These are phyloP conservation scores for Monosporascus sp. DNA, from an alignment of 2,329 filamentous ascomycete species.

Conservation along the genomic window DNA sequence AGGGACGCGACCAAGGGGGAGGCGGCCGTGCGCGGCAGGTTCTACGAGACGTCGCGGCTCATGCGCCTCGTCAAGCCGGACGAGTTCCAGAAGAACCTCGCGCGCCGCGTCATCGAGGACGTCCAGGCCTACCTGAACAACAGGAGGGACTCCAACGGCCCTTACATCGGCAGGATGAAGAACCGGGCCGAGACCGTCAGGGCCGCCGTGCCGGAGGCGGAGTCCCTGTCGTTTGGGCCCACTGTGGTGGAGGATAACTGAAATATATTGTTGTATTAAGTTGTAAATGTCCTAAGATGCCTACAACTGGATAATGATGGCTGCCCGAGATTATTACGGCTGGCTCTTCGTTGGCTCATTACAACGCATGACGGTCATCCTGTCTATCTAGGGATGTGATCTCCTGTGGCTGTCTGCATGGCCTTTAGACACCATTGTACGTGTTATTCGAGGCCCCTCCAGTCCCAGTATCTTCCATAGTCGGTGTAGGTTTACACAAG, in stretches of 20 bases:
- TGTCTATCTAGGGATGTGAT: too few species aligned
- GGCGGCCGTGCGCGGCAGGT: slow-evolving; percentile 45
- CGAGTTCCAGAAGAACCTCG: slow-evolving; percentile 31
- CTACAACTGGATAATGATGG: too few species aligned
- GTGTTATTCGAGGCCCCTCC: too few species aligned
- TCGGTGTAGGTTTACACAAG: too few species aligned
- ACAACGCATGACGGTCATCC: too few species aligned
- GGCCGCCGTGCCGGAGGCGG: slow-evolving; percentile 10
- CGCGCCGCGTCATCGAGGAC: slow-evolving; percentile 35
- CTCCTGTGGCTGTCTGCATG: too few species aligned
- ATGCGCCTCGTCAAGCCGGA: slow-evolving; percentile 42
- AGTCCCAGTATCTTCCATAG: too few species aligned
- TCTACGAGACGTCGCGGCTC: slow-evolving; percentile 51
- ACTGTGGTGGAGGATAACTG: not conserved
- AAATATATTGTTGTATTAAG: not conserved
- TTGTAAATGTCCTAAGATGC: not conserved
- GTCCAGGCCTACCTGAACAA: slow-evolving; percentile 48
- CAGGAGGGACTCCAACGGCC: slow-evolving; percentile 40
- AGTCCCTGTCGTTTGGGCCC: not conserved
- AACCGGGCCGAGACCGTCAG: slow-evolving; percentile 13
- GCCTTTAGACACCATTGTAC: too few species aligned
- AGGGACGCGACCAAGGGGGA: slow-evolving; percentile 29
- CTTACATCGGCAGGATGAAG: slow-evolving; percentile 29
- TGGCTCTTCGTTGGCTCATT: too few species aligned
- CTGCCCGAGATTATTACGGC: too few species aligned